phyloP scores from a whole-genome alignment of 441 rosid species.

The Sinapis alba region DNA sequence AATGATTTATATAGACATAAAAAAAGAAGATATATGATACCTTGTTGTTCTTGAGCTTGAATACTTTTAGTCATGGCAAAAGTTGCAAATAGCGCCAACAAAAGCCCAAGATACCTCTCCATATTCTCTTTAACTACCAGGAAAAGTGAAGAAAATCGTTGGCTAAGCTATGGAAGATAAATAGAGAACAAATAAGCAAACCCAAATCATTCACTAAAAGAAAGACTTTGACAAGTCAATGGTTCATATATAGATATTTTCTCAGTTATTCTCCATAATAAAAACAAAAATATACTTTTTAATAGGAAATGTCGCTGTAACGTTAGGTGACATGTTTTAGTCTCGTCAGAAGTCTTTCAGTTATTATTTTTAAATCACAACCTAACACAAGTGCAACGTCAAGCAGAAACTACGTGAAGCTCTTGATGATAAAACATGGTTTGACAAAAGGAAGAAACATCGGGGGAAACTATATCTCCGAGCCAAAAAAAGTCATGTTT shows the following conservation, averaged over 20 bases:
- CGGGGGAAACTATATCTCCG: too few species aligned
- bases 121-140: neutral
- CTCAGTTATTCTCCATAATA: neutral
- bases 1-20: too few species aligned
- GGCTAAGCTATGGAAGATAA: neutral
- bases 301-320: neutral
- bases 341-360: too few species aligned
- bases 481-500: too few species aligned
- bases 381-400: too few species aligned
- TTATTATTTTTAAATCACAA: too few species aligned
- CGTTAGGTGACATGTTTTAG: too few species aligned
- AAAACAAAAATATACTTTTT: neutral
- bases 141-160: neutral
- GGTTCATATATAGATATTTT: neutral
- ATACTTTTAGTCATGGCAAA: neutral
- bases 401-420: too few species aligned
- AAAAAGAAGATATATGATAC: neutral
- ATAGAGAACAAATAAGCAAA: neutral
- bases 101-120: neutral
- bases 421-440: too few species aligned
- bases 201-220: neutral
- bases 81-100: neutral
- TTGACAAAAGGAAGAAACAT: too few species aligned
- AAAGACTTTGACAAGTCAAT: neutral
- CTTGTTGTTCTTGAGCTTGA: neutral